These are phyloP conservation scores for Stentor coeruleus DNA, from an alignment of 73 alveolate species.

Conservation along the genomic window DNA sequence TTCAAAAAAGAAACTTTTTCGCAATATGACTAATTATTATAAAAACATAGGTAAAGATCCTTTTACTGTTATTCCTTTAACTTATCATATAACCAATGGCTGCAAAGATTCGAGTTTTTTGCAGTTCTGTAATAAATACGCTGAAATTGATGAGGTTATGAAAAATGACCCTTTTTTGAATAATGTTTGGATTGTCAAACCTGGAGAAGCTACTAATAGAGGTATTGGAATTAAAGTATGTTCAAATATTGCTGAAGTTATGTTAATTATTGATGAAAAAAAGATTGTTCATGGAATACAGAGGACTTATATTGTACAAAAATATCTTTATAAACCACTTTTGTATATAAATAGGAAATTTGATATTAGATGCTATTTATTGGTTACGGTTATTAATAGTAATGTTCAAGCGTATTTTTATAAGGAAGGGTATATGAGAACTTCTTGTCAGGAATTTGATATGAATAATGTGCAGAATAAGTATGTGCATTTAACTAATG, in stretches of 20 bases:
- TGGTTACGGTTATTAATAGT: slow-evolving; percentile 68
- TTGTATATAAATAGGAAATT: slow-evolving; percentile 87
- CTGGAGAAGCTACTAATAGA: slow-evolving; percentile 58
- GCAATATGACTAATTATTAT: slow-evolving; percentile 66
- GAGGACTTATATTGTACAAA: slow-evolving; percentile 73
- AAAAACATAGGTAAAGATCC: slow-evolving; percentile 48
- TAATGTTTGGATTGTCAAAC: slow-evolving; percentile 54
- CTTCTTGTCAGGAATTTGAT: slow-evolving; percentile 66
- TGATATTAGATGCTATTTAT: slow-evolving; percentile 89
- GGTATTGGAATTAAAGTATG: slow-evolving; percentile 53
- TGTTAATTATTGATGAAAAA: slow-evolving; percentile 21
- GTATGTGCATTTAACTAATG: slow-evolving; percentile 91
- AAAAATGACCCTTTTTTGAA: slow-evolving; percentile 1
- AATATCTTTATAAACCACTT: slow-evolving; percentile 92
- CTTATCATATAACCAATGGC: slow-evolving; percentile 69
- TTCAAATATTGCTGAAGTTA: slow-evolving; percentile 15
- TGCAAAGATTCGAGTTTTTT: slow-evolving; percentile 51
- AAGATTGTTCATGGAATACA: slow-evolving; percentile 13
- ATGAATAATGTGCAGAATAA: slow-evolving; percentile 49
- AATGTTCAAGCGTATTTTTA: slow-evolving; percentile 61
- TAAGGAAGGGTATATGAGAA: slow-evolving; percentile 75
- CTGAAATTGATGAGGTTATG: not conserved
- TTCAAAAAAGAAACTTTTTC: slow-evolving; percentile 69
- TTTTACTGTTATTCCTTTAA: slow-evolving; percentile 63
- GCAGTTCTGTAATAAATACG: slow-evolving; percentile 39